Percentiles rank a stretch among this genome's conserved stretches.
These are phyloP conservation scores for Candida patagonica DNA, from an alignment of 805 yeast species.

Conservation along the genomic window DNA sequence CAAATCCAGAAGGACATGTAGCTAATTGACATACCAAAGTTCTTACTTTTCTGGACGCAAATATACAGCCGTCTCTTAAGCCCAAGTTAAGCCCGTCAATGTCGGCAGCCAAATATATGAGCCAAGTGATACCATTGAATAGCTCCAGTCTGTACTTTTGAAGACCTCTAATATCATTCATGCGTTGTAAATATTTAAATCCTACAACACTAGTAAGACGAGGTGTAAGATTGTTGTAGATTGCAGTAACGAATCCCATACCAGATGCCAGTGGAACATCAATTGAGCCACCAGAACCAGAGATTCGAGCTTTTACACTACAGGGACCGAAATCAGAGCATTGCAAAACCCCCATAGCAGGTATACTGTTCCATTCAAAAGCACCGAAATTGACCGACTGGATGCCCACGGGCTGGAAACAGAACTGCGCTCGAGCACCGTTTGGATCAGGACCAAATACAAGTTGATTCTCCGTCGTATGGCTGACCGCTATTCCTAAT, in stretches of 20 bases:
- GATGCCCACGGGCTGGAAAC: slow-evolving; percentile 40
- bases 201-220: slow-evolving; percentile 40
- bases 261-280: slow-evolving; percentile 67
- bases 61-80: slow-evolving; percentile 11
- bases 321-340: slow-evolving; percentile 35
- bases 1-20: slow-evolving; percentile 12
- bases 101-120: slow-evolving; percentile 39
- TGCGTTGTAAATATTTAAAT: slow-evolving; percentile 31
- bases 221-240: slow-evolving; percentile 38
- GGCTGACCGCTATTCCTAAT: slow-evolving; percentile 60
- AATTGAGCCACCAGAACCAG: slow-evolving; percentile 33
- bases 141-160: slow-evolving; percentile 35
- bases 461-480: slow-evolving; percentile 46
- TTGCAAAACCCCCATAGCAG: neutral
- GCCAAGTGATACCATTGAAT: slow-evolving; percentile 39
- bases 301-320: slow-evolving; percentile 37
- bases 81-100: slow-evolving; percentile 24
- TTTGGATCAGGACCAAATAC: slow-evolving; percentile 63
- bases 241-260: slow-evolving; percentile 66
- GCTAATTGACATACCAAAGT: slow-evolving; percentile 12
- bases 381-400: slow-evolving; percentile 40
- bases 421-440: slow-evolving; percentile 36
- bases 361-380: slow-evolving; percentile 12
- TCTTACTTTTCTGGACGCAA: slow-evolving; percentile 18
- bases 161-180: slow-evolving; percentile 25